These are phyloP conservation scores for Lodderomyces jiufengensis DNA, from an alignment of 1,139 yeast genomes.

Conservation along the genomic window DNA sequence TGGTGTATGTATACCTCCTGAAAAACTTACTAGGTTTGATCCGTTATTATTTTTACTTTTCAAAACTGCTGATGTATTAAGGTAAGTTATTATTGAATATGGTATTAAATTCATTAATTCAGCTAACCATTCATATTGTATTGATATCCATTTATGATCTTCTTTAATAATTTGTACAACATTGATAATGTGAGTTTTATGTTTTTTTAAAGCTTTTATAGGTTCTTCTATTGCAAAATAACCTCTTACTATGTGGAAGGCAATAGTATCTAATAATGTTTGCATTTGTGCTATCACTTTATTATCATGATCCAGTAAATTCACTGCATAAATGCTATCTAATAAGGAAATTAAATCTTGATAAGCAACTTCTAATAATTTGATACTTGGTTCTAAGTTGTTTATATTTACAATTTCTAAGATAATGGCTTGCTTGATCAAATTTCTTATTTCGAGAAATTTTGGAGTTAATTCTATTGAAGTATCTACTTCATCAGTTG, in stretches of 20 bases:
- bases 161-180: conserved; percentile 19
- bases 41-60: conserved; percentile 12
- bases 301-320: conserved; percentile 27
- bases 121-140: conserved; percentile 54
- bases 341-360: conserved; percentile 29
- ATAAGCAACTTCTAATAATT: conserved; percentile 32
- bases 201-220: conserved; percentile 58
- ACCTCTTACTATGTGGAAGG: conserved; percentile 60
- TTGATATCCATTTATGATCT: conserved; percentile 35
- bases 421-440: conserved; percentile 37
- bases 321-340: conserved; percentile 13
- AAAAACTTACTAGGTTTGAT: conserved; percentile 15
- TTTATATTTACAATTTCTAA: conserved; percentile 33
- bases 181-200: conserved; percentile 57
- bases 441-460: conserved; percentile 38
- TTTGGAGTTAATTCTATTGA: conserved; percentile 33
- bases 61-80: conserved; percentile 10
- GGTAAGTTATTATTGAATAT: conserved; percentile 34
- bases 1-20: conserved; percentile 34
- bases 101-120: conserved; percentile 49
- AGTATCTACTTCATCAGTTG: conserved; percentile 24
- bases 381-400: conserved; percentile 30
- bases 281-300: conserved; percentile 34
- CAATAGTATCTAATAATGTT: conserved; percentile 52
- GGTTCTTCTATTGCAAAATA: conserved; percentile 61